Base-by-base conservation (phyloP, 2,329 filamentous ascomycete genomes). In the Lomentospora prolificans region DNA sequence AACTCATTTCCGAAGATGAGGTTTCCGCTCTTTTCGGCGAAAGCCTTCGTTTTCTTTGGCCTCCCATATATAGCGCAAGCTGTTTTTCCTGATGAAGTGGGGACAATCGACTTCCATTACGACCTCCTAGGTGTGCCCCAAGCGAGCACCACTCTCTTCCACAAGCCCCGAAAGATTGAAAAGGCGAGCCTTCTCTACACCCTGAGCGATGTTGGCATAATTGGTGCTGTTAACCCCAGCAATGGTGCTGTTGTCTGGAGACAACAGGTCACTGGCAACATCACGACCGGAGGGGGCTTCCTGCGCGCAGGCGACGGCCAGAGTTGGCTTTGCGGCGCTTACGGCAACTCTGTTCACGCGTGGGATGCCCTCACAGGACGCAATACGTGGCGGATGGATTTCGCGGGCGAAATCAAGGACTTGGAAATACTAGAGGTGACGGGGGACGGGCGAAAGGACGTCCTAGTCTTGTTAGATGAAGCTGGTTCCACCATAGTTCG, bases 181-280 rank as follows among this genome's bases (percentile, higher is more conserved):
- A 90, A 89, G 69, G 91, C 91, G 33, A 92, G 89, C 55, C 78
- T 99, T 36, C 79, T 99, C 54, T 99, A 96, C 69, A 95, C 94
- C 0, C 75, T 97, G 48, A 95, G 89, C 60, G 89, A 96, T 57
- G 79, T 90, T 51, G 83, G 85, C 36, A 81, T 96, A 2, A 71
- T 99, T 17, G 94, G 89, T 51, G 92, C 92, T 1, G 79, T 97
- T 50, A 95, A 96, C 64, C 94, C 94, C 1, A 87, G 85, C 66
- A 91, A 86, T 65, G 92, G 94, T 17, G 78, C 81, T 2, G 67
- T 96, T 14, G 80, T 96, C 2, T 99, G 94, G 94, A 81, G 94
- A 55, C 92, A 96, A 65, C 73, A 82, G 55, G 69, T 95, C 50
- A 72, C 78, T n/a, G 73, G 74, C 30, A 75, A 75, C 51, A 62